Evolutionary conservation across 164 flowering plant species (phyloP), one percentile per base, ranked within the genome.

Genomic region (Stephania japonica): DNA sequence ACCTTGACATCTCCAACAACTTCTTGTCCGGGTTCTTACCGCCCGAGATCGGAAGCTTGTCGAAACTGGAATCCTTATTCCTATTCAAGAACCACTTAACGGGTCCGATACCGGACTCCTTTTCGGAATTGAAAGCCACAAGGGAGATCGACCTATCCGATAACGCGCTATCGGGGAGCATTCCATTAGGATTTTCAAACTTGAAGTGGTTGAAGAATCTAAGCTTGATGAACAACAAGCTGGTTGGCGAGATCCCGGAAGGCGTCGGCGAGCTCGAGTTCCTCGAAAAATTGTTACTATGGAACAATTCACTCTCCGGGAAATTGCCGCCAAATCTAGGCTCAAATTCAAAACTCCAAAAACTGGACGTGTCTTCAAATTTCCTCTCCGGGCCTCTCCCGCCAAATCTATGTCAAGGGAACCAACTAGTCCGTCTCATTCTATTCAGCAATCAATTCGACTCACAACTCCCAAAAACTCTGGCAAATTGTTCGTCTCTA

Each of bases 301-400:
- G 89, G 67, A 75, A 80, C 50, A 91, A 91, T 80, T 84, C 72
- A 69, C 82, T 93, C 27, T 74, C 86, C 1, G 97, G 98, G 25
- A 85, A 83, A 68, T 41, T 93, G 13, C 98, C 98, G 94, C 59
- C 86, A 69, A 43, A 27, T 70, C n/a, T 80, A 90, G 98, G 98
- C 14, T 70, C 88, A 23, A 89, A 87, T 42, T 80, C 87, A 68
- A 87, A 86, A 76, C 79, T 93, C 27, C 66, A 65, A 65, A 47
- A 42, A 65, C 50, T 93, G 42, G 98, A 93, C 47, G 83, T 93
- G 47, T 83, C 85, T 0, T 80, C 84, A 77, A 93, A 93, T 70
- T 76, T 49, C 7, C 90, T 91, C 80, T 78, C 82, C 7, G 98
- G 98, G 23, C 80, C 75, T 49, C 85, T 93, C 26, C 98, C 98